Base-by-base conservation (phyloP, 768 basidiomycete genomes). In the Hygrocybe coccinea region DNA sequence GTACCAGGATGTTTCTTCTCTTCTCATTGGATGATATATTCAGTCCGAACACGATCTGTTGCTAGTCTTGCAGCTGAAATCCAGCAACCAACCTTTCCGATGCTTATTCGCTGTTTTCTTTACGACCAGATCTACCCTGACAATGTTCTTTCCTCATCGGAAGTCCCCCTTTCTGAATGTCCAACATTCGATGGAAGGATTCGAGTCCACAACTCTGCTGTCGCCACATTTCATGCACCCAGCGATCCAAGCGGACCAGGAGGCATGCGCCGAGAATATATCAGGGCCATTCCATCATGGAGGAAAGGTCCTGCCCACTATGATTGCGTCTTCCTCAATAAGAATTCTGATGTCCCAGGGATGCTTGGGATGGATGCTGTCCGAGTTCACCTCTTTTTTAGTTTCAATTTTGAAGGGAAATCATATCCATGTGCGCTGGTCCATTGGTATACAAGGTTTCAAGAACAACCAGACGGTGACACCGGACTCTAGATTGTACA, bases 301-400 rank as follows among this genome's bases (percentile, higher is more conserved):
- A 24, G 21, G 9, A 36, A 47, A 21, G 29, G 29, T 47, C 25
- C 15, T 37, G 35, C 62, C 21, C 25, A 37, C 15, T 56, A 64
- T 54, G 70, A 74, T 52, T 63, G 59, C 5, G 66, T 65, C 9
- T 64, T 73, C 39, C 63, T 70, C 21, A 44, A 50, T 53, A 34
- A 1, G 19, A 46, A 25, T 59, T 64, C 25, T 22, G 56, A 50
- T 6, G 29, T 50, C 9, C 48, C 55, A 8, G 65, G 62, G 0
- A 65, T 72, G 47, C 38, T 55, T 1, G 70, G 70, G 1, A 50
- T 74, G 48, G 50, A 41, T 36, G 62, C 70, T 33, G 71, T 53
- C 0, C 64, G 66, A 1, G 62, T 72, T 11, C 56, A 50, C 5
- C 60, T 68, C 2, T 68, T 75, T 48, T 68, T 74, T 37, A 25